phyloP scores from a whole-genome alignment of 139 green algal genomes.

The Yamagishiella unicocca region DNA sequence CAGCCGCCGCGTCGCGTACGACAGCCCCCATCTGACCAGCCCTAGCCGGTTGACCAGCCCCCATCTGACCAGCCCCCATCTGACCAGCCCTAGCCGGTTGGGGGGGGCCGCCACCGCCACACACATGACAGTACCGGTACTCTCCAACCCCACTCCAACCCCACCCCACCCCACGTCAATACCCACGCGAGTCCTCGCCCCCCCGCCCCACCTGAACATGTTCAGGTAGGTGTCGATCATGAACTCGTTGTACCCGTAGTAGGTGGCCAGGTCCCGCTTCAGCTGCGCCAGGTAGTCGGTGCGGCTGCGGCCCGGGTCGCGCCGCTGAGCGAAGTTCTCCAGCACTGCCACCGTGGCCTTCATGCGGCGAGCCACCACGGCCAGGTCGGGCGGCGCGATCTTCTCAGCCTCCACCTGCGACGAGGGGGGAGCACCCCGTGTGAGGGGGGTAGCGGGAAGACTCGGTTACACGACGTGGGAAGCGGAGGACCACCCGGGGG shows the following conservation, averaged over 20 bases:
- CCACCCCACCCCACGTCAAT: background rate
- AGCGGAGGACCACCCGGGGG: too few relatives aligned
- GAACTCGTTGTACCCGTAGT: constrained; percentile 99
- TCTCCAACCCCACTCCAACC: background rate
- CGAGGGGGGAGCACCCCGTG: background rate
- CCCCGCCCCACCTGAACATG: constrained; percentile 63
- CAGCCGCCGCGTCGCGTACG: background rate
- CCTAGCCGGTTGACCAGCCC: too few relatives aligned
- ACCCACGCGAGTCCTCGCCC: background rate
- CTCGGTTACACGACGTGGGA: too few relatives aligned
- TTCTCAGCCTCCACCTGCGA: constrained; percentile 68
- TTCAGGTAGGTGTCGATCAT: constrained; percentile 88
- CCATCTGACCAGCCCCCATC: too few relatives aligned
- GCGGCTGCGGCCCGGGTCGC: constrained; percentile 65
- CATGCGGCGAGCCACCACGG: constrained; percentile 62
- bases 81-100: too few relatives aligned
- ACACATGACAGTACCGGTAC: too few relatives aligned
- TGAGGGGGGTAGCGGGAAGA: too few relatives aligned
- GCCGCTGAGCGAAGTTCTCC: constrained; percentile 82
- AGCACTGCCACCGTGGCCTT: constrained; percentile 83
- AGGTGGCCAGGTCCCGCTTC: constrained; percentile 86
- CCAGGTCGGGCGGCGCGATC: constrained; percentile 55
- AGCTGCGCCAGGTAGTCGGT: constrained; percentile 89
- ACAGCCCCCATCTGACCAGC: too few relatives aligned
- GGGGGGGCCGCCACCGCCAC: background rate